These are phyloP conservation scores for Pyrenophora tritici-repentis DNA, from an alignment of 2,329 filamentous ascomycete species.

Conservation along the genomic window DNA sequence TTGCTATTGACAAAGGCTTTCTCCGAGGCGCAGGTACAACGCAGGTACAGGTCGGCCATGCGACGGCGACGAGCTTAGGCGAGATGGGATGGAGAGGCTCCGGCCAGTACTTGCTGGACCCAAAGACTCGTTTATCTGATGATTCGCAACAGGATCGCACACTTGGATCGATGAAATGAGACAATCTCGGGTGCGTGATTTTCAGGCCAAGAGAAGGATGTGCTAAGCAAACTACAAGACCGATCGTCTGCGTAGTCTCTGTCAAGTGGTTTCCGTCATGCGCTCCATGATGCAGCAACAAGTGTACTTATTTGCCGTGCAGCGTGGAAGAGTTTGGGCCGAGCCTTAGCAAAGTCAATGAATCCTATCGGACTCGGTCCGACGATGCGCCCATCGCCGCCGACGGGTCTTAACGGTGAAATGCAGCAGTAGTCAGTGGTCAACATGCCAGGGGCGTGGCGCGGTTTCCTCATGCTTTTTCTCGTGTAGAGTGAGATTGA, in stretches of 20 bases:
- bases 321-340: conserved; percentile 1
- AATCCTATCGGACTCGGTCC: conserved; percentile 10
- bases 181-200: conserved; percentile 3
- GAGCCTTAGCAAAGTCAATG: not conserved
- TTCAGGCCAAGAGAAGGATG: not conserved
- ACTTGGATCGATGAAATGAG: conserved; percentile 3
- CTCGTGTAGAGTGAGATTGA: not conserved
- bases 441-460: conserved; percentile 2
- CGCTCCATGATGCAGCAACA: not conserved
- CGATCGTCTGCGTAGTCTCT: conserved; percentile 6
- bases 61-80: not conserved
- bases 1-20: not conserved
- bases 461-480: conserved; percentile 14
- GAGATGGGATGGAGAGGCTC: not conserved
- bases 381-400: not conserved
- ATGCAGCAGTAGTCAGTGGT: not conserved
- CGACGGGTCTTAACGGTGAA: not conserved
- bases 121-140: not conserved
- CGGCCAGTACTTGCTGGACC: not conserved
- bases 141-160: conserved; percentile 2
- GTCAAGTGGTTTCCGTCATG: not conserved
- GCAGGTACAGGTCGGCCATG: not conserved
- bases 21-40: not conserved
- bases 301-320: not conserved
- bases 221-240: conserved; percentile 3